Percentiles rank a stretch among this genome's conserved stretches.
Evolutionary conservation across 2,329 filamentous ascomycete genomes (phyloP).

Genomic region (Fusarium sp.): DNA sequence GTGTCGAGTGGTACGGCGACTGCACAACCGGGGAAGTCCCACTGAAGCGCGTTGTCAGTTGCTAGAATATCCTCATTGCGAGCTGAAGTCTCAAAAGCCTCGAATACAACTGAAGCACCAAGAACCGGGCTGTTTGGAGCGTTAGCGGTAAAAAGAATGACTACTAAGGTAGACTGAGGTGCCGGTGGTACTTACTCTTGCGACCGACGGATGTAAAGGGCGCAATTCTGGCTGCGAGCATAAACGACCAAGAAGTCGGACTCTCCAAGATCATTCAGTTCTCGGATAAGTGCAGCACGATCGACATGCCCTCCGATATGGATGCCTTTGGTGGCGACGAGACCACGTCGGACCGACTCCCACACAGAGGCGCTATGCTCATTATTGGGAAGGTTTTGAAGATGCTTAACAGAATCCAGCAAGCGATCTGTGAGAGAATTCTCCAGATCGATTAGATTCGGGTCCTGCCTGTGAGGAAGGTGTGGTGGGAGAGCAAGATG

Average conservation of each 20-base stretch:
- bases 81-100: constrained; percentile 72
- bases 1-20: constrained; percentile 58
- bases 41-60: constrained; percentile 63
- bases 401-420: constrained; percentile 25
- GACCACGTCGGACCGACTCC: constrained; percentile 34
- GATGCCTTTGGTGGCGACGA: constrained; percentile 39
- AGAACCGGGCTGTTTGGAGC: constrained; percentile 38
- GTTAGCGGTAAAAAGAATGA: not conserved
- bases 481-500: constrained; percentile 42
- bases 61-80: constrained; percentile 64
- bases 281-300: constrained; percentile 28
- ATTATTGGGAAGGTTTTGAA: constrained; percentile 33
- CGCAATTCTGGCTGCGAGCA: constrained; percentile 50
- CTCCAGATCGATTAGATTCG: constrained; percentile 32
- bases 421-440: constrained; percentile 29
- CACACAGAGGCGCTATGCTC: constrained; percentile 24
- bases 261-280: constrained; percentile 31
- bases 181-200: constrained; percentile 43
- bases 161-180: not conserved
- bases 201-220: constrained; percentile 46
- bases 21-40: constrained; percentile 70
- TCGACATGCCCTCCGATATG: constrained; percentile 36
- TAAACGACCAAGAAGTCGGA: constrained; percentile 39
- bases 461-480: constrained; percentile 42
- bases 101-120: constrained; percentile 55